Evolutionary conservation across 345 rosid genomes (phyloP).

Genomic region (Reutealis trisperma): DNA sequence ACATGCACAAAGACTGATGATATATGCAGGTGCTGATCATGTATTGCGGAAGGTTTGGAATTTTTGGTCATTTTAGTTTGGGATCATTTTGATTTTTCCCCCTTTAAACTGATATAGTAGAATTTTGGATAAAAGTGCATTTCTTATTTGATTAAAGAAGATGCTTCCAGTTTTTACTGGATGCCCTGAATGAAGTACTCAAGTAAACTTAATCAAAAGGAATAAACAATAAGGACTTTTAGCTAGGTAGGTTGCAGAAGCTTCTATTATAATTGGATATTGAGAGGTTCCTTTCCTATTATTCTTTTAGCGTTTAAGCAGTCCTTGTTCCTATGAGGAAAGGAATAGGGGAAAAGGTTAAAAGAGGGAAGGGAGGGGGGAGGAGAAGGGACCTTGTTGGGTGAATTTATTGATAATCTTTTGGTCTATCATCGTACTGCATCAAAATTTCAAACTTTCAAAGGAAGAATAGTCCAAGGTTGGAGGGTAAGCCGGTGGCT

Average conservation of each 20-base stretch:
- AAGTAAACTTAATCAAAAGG: not conserved
- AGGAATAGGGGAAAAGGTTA: not conserved
- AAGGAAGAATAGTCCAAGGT: not conserved
- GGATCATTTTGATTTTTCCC: not conserved
- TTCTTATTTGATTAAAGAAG: not conserved
- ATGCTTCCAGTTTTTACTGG: not conserved
- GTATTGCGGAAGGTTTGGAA: constrained; percentile 73
- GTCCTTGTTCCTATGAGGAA: not conserved
- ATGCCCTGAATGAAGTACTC: too few relatives aligned
- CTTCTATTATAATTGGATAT: not conserved
- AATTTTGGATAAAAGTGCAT: not conserved
- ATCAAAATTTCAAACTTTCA: not conserved
- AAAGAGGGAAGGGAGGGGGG: too few relatives aligned
- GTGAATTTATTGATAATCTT: too few relatives aligned
- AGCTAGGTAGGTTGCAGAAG: not conserved
- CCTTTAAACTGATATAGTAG: not conserved
- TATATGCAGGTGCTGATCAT: constrained; percentile 67
- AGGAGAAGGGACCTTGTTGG: too few relatives aligned
- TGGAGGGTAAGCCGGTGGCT: not conserved
- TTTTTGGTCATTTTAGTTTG: constrained; percentile 19
- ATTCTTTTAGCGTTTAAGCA: not conserved
- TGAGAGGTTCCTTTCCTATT: not conserved
- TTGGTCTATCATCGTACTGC: not conserved
- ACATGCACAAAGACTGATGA: constrained; percentile 54
- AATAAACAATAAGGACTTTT: not conserved